Evolutionary conservation across 148 eudicot species (phyloP), one percentile per base, ranked within the genome.

Genomic region (Agrostemma githago): DNA sequence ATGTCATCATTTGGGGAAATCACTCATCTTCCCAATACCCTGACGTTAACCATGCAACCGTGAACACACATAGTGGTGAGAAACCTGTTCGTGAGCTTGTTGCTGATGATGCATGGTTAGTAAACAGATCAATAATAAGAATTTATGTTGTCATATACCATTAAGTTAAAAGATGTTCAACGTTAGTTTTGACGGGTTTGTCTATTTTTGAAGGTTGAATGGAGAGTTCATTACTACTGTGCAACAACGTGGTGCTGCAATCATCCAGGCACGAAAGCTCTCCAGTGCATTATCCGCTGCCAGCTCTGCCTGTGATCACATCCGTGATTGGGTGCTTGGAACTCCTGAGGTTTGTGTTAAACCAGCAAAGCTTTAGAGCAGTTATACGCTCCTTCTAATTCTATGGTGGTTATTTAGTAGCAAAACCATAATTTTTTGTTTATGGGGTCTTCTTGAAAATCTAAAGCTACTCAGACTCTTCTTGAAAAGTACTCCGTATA

Each of bases 231-330:
- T 95, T 2, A 62, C 83, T 9, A 95, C 90, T 54, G 98, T 95
- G 72, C 98, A 95, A 78, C 98, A 95, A 76, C 93, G 98, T 73
- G 98, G 98, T 56, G 97, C 98, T 70, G 98, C 98, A 40, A 95
- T 95, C 74, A 95, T 95, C 84, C 90, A 95, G 76, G 98, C 98
- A 73, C 80, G 98, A 77, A 95, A 95, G 88, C 84, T 95, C 62
- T 95, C 98, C 46, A 95, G 98, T 90, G 98, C 98, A 7, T 81
- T 95, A 56, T 95, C 98, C 62, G 98, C 98, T 80, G 98, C 97
- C 42, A 92, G 97, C 74, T 81, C 97, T 69, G 97, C 97, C 39
- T 90, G 96, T 87, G 97, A 92, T 80, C 98, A 95, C 86, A 95
- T 95, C 9, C 98, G 92, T 81, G 95, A 95, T 59, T 95, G 97